Conservation (phyloP, 2,329 filamentous ascomycete species). For the Curvularia eragrostidis region DNA sequence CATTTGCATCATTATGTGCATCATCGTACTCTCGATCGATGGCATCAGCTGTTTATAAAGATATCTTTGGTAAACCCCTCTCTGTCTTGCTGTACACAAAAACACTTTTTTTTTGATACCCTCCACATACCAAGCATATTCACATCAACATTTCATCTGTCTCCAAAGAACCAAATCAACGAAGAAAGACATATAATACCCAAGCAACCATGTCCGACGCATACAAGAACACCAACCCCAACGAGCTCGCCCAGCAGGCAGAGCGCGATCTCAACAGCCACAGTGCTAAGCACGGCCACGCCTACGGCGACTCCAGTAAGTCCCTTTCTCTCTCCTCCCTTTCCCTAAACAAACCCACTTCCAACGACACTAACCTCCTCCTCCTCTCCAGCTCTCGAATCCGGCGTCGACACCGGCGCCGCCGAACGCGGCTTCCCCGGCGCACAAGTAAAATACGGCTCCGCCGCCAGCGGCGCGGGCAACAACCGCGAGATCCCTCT, state of each 20-base stretch:
- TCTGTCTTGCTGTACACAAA: background rate
- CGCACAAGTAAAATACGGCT: conserved; percentile 53
- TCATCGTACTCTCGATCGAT: background rate
- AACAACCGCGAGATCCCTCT: conserved; percentile 58
- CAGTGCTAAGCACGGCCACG: conserved; percentile 48
- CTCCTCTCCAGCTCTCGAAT: conserved; percentile 51
- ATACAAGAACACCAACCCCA: conserved; percentile 52
- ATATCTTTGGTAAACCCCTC: background rate
- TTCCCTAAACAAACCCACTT: background rate
- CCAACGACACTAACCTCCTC: background rate
- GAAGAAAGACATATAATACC: background rate
- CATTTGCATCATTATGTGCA: conserved; percentile 12
- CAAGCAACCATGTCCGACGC: conserved; percentile 52
- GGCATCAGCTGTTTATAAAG: background rate
- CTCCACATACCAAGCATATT: background rate
- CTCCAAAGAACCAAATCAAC: background rate
- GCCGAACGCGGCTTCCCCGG: conserved; percentile 55
- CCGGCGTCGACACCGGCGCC: conserved; percentile 54
- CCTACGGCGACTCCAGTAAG: conserved; percentile 50
- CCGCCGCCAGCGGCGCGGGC: conserved; percentile 52
- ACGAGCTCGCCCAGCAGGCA: conserved; percentile 56
- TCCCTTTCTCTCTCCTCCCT: background rate
- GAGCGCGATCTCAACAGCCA: conserved; percentile 58
- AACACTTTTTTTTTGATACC: background rate
- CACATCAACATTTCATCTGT: background rate